Evolutionary conservation across 352 stramenopile species (phyloP), one percentile per base, ranked within the genome.

Genomic region (Peronospora farinosa): DNA sequence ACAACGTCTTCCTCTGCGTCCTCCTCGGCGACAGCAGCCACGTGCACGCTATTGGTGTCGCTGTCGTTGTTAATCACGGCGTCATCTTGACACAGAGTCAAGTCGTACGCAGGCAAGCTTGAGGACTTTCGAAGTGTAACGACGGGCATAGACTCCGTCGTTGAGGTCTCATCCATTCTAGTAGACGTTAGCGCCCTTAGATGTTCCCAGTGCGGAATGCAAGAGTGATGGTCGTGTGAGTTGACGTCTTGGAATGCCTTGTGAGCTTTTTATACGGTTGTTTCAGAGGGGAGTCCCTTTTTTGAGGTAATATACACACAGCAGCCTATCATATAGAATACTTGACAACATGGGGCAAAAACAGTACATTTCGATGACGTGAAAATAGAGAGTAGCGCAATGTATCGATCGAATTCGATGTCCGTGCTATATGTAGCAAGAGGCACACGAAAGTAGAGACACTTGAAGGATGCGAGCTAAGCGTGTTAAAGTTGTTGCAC

Each of bases 61-160:
- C 49, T 54, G 12, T 19, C 32, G 23, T 21, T 51, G 23, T 21
- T 35, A 30, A 9, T 47, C 11, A 12, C 15, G 27, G 40, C 51
- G 41, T 56, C 57, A 32, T 64, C 62, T 39, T 51, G 21, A 28
- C 45, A 44, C 36, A 65, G 57, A 21, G 49, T 37, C 40, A 56
- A 8, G 32, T 67, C 62, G 40, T 59, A 60, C 6, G 52, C 47
- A 8, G 57, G 53, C 48, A 67, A 39, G 38, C 52, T 71, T 27
- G 46, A 42, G 12, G 52, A 58, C 57, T 67, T 67, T 40, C 53
- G 57, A 27, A 67, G 39, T 27, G 43, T 50, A 6, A 27, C 41
- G 15, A 37, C 41, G 16, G 54, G 46, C 33, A n/a, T 30, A n/a
- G 49, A 3, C 51, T 40, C 40, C 17, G 51, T 51, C 19, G 49